Base-by-base conservation (phyloP, 495 filamentous ascomycete genomes). In the Aspergillus kassunensis region DNA sequence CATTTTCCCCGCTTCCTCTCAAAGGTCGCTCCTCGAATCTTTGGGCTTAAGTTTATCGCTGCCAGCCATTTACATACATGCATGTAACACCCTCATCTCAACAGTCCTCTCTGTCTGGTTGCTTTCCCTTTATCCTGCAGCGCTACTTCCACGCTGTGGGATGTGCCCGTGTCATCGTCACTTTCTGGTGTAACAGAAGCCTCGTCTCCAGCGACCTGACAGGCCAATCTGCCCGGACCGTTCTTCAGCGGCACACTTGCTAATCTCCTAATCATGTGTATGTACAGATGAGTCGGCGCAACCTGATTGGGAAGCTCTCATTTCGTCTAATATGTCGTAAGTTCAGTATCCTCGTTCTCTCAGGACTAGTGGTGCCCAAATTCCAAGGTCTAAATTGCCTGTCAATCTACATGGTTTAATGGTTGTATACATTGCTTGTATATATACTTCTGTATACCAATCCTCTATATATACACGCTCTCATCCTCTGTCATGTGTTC, bases 251-350 rank as follows among this genome's bases (percentile, higher is more conserved):
- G 65, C 69, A 66, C 67, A 57, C 64, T 65, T 67, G 65, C 68
- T 71, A 70, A 71, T 63, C 61, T 65, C 59, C 59, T 62, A 66
- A 64, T 62, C 61, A 61, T 63, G 58, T 72, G 69, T 68, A 68
- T 67, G 61, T 69, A 68, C 70, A 72, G 68, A 72, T 73, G 70
- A 72, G 60, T 64, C 61, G 60, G 48, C 62, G 59, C 58, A 61
- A 62, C 60, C 63, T 72, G 69, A 65, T 70, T 71, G 69, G 58
- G 62, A 64, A 61, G 57, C 56, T 51, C 58, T 54, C 61, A 55
- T 61, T 59, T 64, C 62, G 49, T 69, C 68, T 69, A 74, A 65
- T 57, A 78, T 78, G 75, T 77, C 75, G 75, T 78, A 74, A 78
- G 75, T 49, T 78, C 59, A 50, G 12, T 10, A 55, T 55, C 60